Percentiles rank a stretch among this genome's conserved stretches.
These are phyloP conservation scores for Backusella liffmaniae DNA, from an alignment of 192 early-diverging fungal genomes.

Conservation along the genomic window DNA sequence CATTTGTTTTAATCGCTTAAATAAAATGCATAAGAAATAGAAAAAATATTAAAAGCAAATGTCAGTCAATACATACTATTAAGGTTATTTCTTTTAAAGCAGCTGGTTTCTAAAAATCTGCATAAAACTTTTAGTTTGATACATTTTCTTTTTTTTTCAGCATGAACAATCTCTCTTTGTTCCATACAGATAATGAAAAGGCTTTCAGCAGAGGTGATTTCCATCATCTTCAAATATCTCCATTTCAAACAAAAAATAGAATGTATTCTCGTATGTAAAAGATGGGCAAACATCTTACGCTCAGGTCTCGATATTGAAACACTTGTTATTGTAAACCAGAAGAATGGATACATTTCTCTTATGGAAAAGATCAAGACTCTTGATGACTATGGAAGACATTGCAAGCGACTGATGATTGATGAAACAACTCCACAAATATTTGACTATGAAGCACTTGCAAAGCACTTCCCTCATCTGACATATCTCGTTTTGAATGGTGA, in stretches of 20 bases:
- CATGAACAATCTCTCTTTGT: not conserved
- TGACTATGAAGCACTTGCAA: not conserved
- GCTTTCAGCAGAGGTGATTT: not conserved
- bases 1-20: not conserved
- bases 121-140: not conserved
- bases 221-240: constrained; percentile 2
- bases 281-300: not conserved
- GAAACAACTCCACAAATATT: not conserved
- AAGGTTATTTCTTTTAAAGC: not conserved
- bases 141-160: not conserved
- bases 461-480: not conserved
- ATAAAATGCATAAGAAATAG: not conserved
- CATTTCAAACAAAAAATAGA: not conserved
- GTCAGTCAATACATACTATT: not conserved
- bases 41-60: not conserved
- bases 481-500: not conserved
- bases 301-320: constrained; percentile 6
- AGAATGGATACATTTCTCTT: not conserved
- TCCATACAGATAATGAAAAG: constrained; percentile 1
- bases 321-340: not conserved
- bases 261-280: not conserved
- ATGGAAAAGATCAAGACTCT: not conserved
- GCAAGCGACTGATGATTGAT: not conserved
- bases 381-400: not conserved
- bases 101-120: not conserved